phyloP scores from a whole-genome alignment of 805 yeast genomes.

The Sugiyamaella valdiviana region DNA sequence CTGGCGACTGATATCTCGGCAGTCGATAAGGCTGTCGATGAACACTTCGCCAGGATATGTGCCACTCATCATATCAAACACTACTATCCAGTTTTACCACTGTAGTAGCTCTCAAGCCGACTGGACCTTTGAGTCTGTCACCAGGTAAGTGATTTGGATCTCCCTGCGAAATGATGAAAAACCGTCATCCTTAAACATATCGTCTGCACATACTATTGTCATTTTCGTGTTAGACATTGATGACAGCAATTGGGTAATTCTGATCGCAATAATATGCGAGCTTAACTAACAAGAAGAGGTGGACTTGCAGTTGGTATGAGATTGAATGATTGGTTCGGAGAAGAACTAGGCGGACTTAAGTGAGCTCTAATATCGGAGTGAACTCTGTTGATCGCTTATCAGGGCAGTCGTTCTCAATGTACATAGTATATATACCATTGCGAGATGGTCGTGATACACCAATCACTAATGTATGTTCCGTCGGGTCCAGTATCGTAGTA shows the following conservation, averaged over 20 bases:
- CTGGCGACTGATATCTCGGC: constrained; percentile 2
- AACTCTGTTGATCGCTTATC: neutral
- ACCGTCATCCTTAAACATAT: constrained; percentile 18
- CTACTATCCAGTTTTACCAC: constrained; percentile 19
- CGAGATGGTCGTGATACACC: neutral
- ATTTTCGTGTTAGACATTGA: constrained; percentile 9
- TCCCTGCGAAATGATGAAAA: constrained; percentile 9
- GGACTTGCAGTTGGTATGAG: neutral
- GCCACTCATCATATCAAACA: constrained; percentile 1
- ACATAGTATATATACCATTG: neutral
- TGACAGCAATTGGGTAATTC: constrained; percentile 14
- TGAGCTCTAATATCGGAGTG: neutral
- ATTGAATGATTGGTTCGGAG: neutral
- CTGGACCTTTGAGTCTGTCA: neutral
- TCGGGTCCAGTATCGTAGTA: too few relatives aligned
- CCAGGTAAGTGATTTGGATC: neutral
- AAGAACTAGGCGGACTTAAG: too few relatives aligned
- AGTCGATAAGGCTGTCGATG: constrained; percentile 12
- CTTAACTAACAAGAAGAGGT: neutral
- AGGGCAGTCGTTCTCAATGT: neutral
- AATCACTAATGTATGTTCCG: too few relatives aligned
- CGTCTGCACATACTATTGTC: constrained; percentile 5
- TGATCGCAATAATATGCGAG: constrained; percentile 5
- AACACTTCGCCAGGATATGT: neutral
- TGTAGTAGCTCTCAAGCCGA: neutral